A percentile compares a stretch with the other conserved stretches of the same genome.
These are phyloP conservation scores for Platanthera zijinensis DNA, from an alignment of 106 monocot genomes.

Conservation along the genomic window DNA sequence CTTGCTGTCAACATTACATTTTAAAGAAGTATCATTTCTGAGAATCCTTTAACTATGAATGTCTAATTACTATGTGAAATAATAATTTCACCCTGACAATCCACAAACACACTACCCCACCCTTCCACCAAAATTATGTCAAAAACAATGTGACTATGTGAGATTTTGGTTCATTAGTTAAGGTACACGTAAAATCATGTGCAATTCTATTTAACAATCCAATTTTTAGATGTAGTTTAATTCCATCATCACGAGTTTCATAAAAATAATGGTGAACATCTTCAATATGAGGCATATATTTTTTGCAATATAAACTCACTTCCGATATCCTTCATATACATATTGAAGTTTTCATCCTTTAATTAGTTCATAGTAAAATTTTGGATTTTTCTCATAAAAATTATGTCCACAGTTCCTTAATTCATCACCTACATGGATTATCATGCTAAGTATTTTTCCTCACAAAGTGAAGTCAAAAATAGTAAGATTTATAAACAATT, in stretches of 20 bases:
- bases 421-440: too few species aligned
- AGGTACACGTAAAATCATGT: not conserved
- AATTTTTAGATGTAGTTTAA: not conserved
- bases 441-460: too few species aligned
- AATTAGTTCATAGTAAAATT: too few species aligned
- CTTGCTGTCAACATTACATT: not conserved
- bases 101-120: not conserved
- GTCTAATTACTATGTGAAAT: not conserved
- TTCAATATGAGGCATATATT: too few species aligned
- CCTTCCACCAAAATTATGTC: not conserved
- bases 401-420: too few species aligned
- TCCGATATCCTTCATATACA: too few species aligned
- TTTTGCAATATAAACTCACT: too few species aligned
- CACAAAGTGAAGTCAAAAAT: too few species aligned
- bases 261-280: too few species aligned
- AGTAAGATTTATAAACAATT: too few species aligned
- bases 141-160: not conserved
- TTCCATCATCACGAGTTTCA: not conserved
- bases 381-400: too few species aligned
- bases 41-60: not conserved
- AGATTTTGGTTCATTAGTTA: not conserved
- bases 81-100: not conserved
- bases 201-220: not conserved
- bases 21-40: not conserved
- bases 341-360: too few species aligned